Evolutionary conservation across 805 yeast genomes (phyloP), one percentile per base, ranked within the genome.

Genomic region (Vanderwaltozyma verrucispora): DNA sequence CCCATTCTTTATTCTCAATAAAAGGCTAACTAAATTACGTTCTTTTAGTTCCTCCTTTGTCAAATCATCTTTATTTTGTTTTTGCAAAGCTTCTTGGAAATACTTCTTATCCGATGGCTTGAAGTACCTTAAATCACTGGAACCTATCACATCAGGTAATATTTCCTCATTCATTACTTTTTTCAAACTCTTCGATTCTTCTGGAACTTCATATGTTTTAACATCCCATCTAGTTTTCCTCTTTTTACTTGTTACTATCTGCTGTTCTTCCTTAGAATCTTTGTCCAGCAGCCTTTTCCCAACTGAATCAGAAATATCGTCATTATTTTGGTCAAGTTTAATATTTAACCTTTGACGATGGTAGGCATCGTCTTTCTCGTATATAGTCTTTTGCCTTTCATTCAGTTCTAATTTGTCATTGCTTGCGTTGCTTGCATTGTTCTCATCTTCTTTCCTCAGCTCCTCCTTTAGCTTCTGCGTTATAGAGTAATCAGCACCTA

Each of bases 1-100:
- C 3, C 96, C 96, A 56, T 88, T 87, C 51, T 86, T 87, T 30
- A 87, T 68, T 44, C 72, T 74, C 18, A 87, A 58, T 15, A 89
- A 60, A 19, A 85, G 60, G 32, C 69, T 69, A 73, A 82, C 65
- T 17, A 83, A 74, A 35, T 69, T 68, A 8, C 75, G 58, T 46
- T 80, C 87, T 34, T 70, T 70, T 31, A 64, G 59, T 42, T 81
- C 89, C 3, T 71, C 77, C 1, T 60, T 40, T 1, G 76, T 55
- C 18, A 75, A 43, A 2, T 58, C 51, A 19, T 25, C 15, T 1
- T 50, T 43, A 18, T 50, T 55, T 23, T 49, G 46, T 20, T 56
- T 60, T 3, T 20, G 28, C 7, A 77, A 53, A 9, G 83, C 67
- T 42, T 73, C 72, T 1, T 81, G 79, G 56, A 88, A 87, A 49